Conservation (phyloP, 331 rosid species). For the Acacia concinna region DNA sequence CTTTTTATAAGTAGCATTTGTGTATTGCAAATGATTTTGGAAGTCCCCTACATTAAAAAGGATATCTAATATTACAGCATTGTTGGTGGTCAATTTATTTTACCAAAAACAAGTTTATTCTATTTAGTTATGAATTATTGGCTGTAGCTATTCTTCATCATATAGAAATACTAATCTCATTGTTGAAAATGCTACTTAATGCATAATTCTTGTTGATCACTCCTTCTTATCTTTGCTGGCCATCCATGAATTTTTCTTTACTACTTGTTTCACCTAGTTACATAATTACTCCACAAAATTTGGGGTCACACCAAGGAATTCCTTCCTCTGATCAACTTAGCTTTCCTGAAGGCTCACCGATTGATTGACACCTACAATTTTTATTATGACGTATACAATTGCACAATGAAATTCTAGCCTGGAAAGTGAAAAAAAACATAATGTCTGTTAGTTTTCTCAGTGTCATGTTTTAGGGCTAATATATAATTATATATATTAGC, state of each 20-base stretch:
- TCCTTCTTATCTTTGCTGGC: constrained; percentile 47
- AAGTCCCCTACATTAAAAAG: constrained; percentile 17
- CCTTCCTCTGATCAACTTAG: too few species aligned
- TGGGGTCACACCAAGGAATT: constrained; percentile 2
- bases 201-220: constrained; percentile 20
- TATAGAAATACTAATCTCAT: neutral
- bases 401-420: too few species aligned
- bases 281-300: neutral
- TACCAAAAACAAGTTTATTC: constrained; percentile 27
- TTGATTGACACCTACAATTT: too few species aligned
- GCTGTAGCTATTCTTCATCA: constrained; percentile 6
- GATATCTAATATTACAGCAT: constrained; percentile 33
- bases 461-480: constrained; percentile 17
- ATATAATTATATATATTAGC: neutral
- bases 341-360: too few species aligned
- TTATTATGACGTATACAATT: too few species aligned
- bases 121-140: constrained; percentile 31
- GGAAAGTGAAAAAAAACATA: too few species aligned
- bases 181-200: constrained; percentile 21
- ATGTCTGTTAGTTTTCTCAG: neutral
- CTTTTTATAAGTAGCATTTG: constrained; percentile 10
- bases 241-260: constrained; percentile 38
- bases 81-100: constrained; percentile 25
- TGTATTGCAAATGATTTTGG: constrained; percentile 23
- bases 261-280: constrained; percentile 22